Evolutionary conservation across 768 basidiomycete species (phyloP).

Genomic region (Panellus pusillus): DNA sequence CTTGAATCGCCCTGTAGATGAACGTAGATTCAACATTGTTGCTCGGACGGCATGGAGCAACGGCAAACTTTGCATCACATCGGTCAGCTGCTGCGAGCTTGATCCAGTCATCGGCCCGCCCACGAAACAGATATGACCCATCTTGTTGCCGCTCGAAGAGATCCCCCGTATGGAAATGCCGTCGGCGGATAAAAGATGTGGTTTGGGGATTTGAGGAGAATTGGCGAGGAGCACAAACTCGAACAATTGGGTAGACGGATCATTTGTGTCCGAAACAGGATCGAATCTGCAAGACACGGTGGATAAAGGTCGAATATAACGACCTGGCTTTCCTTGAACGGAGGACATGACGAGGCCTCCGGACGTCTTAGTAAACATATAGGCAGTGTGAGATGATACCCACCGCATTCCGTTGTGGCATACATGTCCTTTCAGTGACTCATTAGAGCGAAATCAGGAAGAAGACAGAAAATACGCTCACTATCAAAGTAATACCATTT

Average conservation of each 20-base stretch:
- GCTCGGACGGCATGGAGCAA: not conserved
- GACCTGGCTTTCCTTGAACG: constrained; percentile 4
- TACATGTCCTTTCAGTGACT: constrained; percentile 7
- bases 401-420: constrained; percentile 4
- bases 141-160: constrained; percentile 20
- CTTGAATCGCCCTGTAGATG: constrained; percentile 21
- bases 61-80: constrained; percentile 21
- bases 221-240: constrained; percentile 2
- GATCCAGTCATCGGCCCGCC: constrained; percentile 26
- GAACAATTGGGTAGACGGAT: constrained; percentile 2
- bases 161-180: constrained; percentile 22
- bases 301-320: constrained; percentile 7
- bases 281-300: constrained; percentile 9
- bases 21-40: constrained; percentile 3
- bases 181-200: constrained; percentile 13
- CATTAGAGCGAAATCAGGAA: not conserved
- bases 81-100: constrained; percentile 27
- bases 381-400: not conserved
- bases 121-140: constrained; percentile 20
- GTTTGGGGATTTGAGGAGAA: constrained; percentile 8
- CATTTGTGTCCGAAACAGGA: constrained; percentile 6
- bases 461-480: not conserved
- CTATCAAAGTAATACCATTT: constrained; percentile 3
- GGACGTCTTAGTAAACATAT: not conserved
- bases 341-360: constrained; percentile 7